phyloP scores from a whole-genome alignment of 2,329 filamentous ascomycete species.

The Arthrinium phaeospermum region DNA sequence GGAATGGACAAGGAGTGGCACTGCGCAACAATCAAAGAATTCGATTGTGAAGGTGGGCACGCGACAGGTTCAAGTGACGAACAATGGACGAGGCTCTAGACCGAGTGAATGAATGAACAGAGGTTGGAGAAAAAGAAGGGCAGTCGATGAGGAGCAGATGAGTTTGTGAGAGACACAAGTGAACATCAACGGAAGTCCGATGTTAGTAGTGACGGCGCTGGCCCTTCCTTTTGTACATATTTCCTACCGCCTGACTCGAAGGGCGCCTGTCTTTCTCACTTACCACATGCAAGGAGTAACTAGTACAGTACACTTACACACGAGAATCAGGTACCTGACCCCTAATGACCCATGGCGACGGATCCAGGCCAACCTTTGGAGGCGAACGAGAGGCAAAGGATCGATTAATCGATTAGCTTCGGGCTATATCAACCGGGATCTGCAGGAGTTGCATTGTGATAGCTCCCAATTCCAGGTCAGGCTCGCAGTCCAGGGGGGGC shows the following conservation, averaged over 20 bases:
- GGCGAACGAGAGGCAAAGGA: background rate
- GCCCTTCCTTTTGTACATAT: conserved; percentile 1
- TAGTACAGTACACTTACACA: background rate
- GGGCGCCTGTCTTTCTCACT: background rate
- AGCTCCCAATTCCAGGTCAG: background rate
- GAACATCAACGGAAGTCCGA: background rate
- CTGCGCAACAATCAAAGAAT: background rate
- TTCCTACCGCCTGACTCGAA: background rate
- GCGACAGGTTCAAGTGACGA: background rate
- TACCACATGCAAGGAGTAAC: background rate
- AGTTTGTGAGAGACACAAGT: background rate
- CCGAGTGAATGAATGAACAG: conserved; percentile 17
- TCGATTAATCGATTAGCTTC: background rate
- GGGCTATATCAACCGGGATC: conserved; percentile 5
- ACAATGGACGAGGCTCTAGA: conserved; percentile 5
- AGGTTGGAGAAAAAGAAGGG: conserved; percentile 16
- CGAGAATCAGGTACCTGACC: background rate
- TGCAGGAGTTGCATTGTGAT: conserved; percentile 1
- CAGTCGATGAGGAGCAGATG: background rate
- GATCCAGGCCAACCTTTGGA: background rate
- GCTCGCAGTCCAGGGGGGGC: background rate
- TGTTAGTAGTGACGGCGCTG: background rate
- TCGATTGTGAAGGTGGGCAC: background rate
- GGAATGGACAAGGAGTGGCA: background rate
- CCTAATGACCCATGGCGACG: conserved; percentile 4